Conservation (phyloP, 371 early-diverging fungal species). For the Mucor plumbeus region DNA sequence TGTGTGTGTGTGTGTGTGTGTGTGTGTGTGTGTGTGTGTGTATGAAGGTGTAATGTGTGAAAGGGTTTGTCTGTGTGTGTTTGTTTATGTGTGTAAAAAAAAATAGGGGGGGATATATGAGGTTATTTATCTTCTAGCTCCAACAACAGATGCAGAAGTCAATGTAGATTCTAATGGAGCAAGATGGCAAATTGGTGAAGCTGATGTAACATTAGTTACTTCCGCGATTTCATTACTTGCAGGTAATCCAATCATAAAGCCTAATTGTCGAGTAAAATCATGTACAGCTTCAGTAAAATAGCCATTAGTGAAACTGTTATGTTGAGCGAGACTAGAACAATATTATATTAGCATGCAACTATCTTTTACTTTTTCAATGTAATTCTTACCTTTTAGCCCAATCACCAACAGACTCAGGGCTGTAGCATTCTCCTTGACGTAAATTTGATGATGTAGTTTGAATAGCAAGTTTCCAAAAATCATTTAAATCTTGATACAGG, state of each 20-base stretch:
- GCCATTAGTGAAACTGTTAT: constrained; percentile 55
- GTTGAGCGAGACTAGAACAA: constrained; percentile 57
- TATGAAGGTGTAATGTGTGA: too few relatives aligned
- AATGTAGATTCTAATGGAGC: constrained; percentile 35
- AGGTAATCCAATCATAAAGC: constrained; percentile 69
- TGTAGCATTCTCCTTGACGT: constrained; percentile 79
- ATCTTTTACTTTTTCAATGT: background rate
- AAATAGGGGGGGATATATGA: constrained; percentile 1
- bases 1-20: background rate
- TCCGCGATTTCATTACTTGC: background rate
- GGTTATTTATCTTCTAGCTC: constrained; percentile 32
- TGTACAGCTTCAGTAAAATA: constrained; percentile 59
- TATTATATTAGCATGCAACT: background rate
- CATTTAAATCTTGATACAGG: constrained; percentile 74
- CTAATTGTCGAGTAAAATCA: constrained; percentile 70
- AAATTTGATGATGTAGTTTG: constrained; percentile 72
- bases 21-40: too few relatives aligned
- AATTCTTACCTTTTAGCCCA: constrained; percentile 75
- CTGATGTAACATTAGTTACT: background rate
- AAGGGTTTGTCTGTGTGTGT: background rate
- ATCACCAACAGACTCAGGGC: constrained; percentile 72
- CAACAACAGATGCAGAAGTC: constrained; percentile 43
- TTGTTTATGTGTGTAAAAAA: background rate
- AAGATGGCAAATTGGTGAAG: constrained; percentile 32
- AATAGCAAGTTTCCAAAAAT: constrained; percentile 80